phyloP scores from a whole-genome alignment of 805 yeast species.

The Nakazawaea wickerhamii region DNA sequence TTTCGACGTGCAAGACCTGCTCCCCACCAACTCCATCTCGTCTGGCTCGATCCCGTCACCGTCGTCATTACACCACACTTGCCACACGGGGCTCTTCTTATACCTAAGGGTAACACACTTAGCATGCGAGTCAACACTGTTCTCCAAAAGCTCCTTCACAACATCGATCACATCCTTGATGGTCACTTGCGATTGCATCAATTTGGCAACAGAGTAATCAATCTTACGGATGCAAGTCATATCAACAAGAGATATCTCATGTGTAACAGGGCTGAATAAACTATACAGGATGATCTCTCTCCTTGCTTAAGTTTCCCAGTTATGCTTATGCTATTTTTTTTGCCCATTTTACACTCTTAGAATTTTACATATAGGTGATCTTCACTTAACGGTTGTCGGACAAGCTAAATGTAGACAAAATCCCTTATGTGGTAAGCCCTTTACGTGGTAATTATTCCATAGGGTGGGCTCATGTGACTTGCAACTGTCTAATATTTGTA shows the following conservation, averaged over 20 bases:
- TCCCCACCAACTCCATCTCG: conserved; percentile 44
- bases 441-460: no score
- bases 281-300: no score
- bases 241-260: not conserved
- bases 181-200: conserved; percentile 22
- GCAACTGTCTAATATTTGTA: no score
- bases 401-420: no score
- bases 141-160: conserved; percentile 45
- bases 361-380: no score
- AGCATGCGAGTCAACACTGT: conserved; percentile 52
- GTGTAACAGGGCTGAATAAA: not conserved
- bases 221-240: conserved; percentile 1
- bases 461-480: no score
- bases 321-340: no score
- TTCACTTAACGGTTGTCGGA: no score
- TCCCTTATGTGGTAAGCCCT: no score
- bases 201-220: not conserved
- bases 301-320: no score
- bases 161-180: conserved; percentile 35
- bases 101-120: conserved; percentile 26
- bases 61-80: conserved; percentile 52
- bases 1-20: conserved; percentile 53
- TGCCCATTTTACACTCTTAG: no score
- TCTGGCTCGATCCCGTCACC: conserved; percentile 60
- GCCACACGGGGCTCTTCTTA: conserved; percentile 21